These are phyloP conservation scores for Glonium stellatum DNA, from an alignment of 495 filamentous ascomycete genomes.

Conservation along the genomic window DNA sequence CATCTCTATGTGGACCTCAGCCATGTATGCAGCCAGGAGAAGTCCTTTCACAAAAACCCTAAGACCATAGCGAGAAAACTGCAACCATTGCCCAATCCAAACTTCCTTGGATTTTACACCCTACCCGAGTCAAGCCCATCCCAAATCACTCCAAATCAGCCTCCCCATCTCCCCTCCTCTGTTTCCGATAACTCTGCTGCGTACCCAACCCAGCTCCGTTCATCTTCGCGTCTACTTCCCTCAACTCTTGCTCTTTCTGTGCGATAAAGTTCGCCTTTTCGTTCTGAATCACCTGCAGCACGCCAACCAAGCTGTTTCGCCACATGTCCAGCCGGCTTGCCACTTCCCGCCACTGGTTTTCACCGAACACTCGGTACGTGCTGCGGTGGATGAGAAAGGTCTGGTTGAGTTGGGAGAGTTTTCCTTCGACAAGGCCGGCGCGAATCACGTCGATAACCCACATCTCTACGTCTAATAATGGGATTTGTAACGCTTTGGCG, in stretches of 20 bases:
- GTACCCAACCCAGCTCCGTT: conserved; percentile 39
- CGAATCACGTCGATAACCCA: conserved; percentile 99
- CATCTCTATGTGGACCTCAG: background rate
- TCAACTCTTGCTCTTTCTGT: conserved; percentile 53
- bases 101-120: background rate
- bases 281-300: conserved; percentile 64
- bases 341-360: conserved; percentile 97
- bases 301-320: conserved; percentile 67
- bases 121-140: background rate
- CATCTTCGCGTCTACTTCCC: conserved; percentile 52
- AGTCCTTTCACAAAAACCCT: background rate
- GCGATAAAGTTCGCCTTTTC: conserved; percentile 63
- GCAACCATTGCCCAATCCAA: background rate
- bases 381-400: conserved; percentile 91
- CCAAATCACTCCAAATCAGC: background rate
- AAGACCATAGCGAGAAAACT: background rate
- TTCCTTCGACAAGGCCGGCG: conserved; percentile 87
- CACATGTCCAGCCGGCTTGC: conserved; percentile 82
- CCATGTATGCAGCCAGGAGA: background rate
- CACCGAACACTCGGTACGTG: conserved; percentile 90
- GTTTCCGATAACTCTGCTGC: background rate
- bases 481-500: conserved; percentile 71
- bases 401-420: conserved; percentile 81
- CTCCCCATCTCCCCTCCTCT: background rate
- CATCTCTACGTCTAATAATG: conserved; percentile 78